phyloP scores from a whole-genome alignment of 2,329 filamentous ascomycete species.

The Exutisphaerella laricina region DNA sequence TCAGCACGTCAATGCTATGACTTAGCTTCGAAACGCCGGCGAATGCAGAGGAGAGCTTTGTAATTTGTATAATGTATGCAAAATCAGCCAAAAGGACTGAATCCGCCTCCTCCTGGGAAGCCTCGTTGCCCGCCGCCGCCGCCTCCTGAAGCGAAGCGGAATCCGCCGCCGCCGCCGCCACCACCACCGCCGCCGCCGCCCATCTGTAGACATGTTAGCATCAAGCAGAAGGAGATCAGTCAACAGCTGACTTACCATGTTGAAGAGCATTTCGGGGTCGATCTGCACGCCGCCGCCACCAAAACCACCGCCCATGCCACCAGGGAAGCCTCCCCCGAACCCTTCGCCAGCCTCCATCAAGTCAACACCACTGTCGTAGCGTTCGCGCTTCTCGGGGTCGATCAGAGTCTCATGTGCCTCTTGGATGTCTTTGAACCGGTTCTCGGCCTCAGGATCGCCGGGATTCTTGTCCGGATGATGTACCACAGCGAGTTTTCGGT shows the following conservation, averaged over 20 bases:
- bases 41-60: neutral
- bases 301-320: conserved; percentile 39
- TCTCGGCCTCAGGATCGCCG: conserved; percentile 74
- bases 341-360: conserved; percentile 82
- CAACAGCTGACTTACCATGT: conserved; percentile 57
- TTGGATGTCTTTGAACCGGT: conserved; percentile 94
- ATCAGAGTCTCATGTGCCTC: conserved; percentile 96
- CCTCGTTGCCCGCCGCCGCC: conserved; percentile 14
- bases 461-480: conserved; percentile 98
- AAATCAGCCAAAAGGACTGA: conserved; percentile 18
- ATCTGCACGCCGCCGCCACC: conserved; percentile 49
- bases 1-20: neutral
- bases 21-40: neutral
- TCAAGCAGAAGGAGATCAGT: neutral
- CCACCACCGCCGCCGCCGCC: conserved; percentile 50
- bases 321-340: conserved; percentile 52
- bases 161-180: conserved; percentile 44
- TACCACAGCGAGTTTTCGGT: conserved; percentile 87
- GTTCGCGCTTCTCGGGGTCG: conserved; percentile 85
- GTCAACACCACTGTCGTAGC: conserved; percentile 90
- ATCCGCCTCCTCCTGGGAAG: conserved; percentile 12
- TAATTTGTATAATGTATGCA: neutral
- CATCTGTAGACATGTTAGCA: neutral
- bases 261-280: conserved; percentile 72
- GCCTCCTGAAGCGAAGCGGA: conserved; percentile 19